A percentile compares a stretch with the other conserved stretches of the same genome.
phyloP scores from a whole-genome alignment of 2,329 filamentous ascomycete species.

The Chrysoporthe puriensis region DNA sequence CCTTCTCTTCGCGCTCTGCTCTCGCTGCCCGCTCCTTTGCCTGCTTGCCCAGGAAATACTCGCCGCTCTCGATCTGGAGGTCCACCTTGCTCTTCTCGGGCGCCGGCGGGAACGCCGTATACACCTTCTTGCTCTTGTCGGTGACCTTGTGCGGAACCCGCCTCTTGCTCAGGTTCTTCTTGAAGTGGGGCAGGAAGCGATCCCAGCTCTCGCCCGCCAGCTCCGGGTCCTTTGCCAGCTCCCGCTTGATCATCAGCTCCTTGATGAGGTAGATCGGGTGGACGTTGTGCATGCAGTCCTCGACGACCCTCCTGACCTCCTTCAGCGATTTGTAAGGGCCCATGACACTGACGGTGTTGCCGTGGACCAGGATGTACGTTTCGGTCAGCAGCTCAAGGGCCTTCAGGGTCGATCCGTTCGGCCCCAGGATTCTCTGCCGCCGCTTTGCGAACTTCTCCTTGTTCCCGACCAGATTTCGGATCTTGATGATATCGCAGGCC shows the following conservation, averaged over 20 bases:
- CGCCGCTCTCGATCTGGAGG: slow-evolving; percentile 94
- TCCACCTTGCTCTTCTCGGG: slow-evolving; percentile 99
- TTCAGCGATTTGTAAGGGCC: slow-evolving; percentile 92
- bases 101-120: slow-evolving; percentile 95
- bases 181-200: slow-evolving; percentile 95
- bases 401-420: slow-evolving; percentile 89
- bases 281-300: slow-evolving; percentile 96
- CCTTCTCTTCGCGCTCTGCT: slow-evolving; percentile 81
- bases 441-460: slow-evolving; percentile 97
- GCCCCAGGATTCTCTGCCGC: slow-evolving; percentile 88
- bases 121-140: slow-evolving; percentile 91
- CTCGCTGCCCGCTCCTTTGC: slow-evolving; percentile 84
- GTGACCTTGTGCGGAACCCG: slow-evolving; percentile 81
- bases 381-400: slow-evolving; percentile 89
- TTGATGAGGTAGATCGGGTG: slow-evolving; percentile 85
- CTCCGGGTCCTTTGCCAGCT: slow-evolving; percentile 78
- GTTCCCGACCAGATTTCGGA: slow-evolving; percentile 84
- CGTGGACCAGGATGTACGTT: slow-evolving; percentile 94
- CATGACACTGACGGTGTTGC: slow-evolving; percentile 93
- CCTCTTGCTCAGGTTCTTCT: slow-evolving; percentile 84
- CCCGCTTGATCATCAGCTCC: slow-evolving; percentile 83
- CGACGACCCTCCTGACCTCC: slow-evolving; percentile 84
- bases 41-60: slow-evolving; percentile 93
- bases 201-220: slow-evolving; percentile 92
- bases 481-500: slow-evolving; percentile 95